These are phyloP conservation scores for Euphorbia corollata DNA, from an alignment of 441 rosid species.

Conservation along the genomic window DNA sequence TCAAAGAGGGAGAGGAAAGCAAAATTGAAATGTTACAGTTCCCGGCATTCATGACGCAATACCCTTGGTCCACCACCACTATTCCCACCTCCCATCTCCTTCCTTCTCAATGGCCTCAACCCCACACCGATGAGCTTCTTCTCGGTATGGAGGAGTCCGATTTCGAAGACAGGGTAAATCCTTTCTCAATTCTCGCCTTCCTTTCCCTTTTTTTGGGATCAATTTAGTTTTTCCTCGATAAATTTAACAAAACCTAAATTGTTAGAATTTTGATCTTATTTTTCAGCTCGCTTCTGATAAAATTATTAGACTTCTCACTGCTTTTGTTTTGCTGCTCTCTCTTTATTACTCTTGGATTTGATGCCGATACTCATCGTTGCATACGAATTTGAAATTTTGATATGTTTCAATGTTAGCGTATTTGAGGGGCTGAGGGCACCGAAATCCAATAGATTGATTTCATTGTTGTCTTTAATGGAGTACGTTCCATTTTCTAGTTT, in stretches of 20 bases:
- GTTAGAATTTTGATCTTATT: no score
- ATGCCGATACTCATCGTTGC: no score
- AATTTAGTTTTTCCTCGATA: no score
- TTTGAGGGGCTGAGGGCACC: no score
- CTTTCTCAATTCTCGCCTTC: neutral
- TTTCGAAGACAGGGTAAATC: slow-evolving; percentile 48
- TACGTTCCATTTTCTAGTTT: neutral
- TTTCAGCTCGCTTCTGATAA: no score
- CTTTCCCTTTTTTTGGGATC: neutral
- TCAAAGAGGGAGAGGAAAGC: neutral
- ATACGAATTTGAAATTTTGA: no score
- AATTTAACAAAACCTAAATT: no score
- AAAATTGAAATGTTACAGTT: slow-evolving; percentile 46
- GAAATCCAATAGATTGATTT: neutral
- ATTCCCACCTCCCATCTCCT: slow-evolving; percentile 47
- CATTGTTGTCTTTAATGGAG: neutral
- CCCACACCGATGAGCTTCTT: slow-evolving; percentile 50
- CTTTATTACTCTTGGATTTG: no score
- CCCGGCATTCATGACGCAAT: slow-evolving; percentile 60
- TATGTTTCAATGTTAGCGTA: no score
- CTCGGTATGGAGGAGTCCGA: slow-evolving; percentile 76
- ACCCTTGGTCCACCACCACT: slow-evolving; percentile 46
- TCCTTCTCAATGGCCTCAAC: slow-evolving; percentile 53
- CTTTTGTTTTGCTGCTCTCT: no score
- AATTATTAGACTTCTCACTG: no score